These are phyloP conservation scores for Uronychia setigera DNA, from an alignment of 73 alveolate genomes.

Conservation along the genomic window DNA sequence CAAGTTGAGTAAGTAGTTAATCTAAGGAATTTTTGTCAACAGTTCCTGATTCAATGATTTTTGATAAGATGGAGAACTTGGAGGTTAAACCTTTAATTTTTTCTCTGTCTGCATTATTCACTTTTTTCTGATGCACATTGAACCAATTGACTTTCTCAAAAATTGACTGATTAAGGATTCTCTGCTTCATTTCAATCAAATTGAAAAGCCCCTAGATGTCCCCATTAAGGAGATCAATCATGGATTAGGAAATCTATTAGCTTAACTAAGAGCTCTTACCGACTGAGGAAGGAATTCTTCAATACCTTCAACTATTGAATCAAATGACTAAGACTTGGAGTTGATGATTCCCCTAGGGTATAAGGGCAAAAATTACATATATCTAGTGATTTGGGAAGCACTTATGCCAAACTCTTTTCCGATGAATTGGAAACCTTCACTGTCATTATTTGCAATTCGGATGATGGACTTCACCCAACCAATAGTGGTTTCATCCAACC, in stretches of 20 bases:
- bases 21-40: too few relatives aligned
- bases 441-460: neutral
- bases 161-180: neutral
- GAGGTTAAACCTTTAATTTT: too few relatives aligned
- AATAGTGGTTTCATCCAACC: neutral
- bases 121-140: neutral
- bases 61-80: too few relatives aligned
- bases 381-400: neutral
- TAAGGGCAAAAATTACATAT: neutral
- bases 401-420: neutral
- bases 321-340: neutral
- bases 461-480: neutral
- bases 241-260: neutral
- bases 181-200: neutral
- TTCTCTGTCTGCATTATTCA: neutral
- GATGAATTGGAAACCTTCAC: neutral
- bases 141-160: neutral
- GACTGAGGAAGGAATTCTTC: neutral
- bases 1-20: too few relatives aligned
- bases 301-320: too few relatives aligned
- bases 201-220: neutral
- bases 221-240: neutral
- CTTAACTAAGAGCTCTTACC: neutral
- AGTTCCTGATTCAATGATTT: too few relatives aligned
- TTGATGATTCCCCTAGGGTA: neutral